These are phyloP conservation scores for Dictyophora rubrovolvata DNA, from an alignment of 768 basidiomycete genomes.

Conservation along the genomic window DNA sequence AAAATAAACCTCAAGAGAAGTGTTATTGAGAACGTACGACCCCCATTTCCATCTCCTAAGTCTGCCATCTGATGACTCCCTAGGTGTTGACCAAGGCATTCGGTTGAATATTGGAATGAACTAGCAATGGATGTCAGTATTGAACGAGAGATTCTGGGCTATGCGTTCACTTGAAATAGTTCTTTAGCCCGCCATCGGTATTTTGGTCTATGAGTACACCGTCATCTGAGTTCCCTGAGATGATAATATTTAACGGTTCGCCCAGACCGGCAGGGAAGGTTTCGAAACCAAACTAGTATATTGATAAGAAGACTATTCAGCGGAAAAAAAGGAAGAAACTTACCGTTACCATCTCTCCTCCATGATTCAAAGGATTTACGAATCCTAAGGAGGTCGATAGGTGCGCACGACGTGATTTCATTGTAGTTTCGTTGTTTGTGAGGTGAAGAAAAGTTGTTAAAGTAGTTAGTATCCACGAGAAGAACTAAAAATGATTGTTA, in stretches of 20 bases:
- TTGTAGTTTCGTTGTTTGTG: neutral
- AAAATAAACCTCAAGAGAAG: neutral
- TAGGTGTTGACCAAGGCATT: slow-evolving; percentile 78
- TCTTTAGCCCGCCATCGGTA: slow-evolving; percentile 62
- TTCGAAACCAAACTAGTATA: neutral
- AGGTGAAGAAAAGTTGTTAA: neutral
- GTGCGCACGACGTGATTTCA: neutral
- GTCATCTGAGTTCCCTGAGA: slow-evolving; percentile 66
- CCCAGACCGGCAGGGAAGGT: slow-evolving; percentile 68
- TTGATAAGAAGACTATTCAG: neutral
- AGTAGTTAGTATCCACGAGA: too few species aligned
- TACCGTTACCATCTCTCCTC: neutral
- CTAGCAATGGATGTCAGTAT: slow-evolving; percentile 24
- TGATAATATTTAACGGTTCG: slow-evolving; percentile 78
- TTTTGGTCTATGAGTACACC: slow-evolving; percentile 53
- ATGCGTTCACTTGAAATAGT: slow-evolving; percentile 67
- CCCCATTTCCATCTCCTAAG: slow-evolving; percentile 76
- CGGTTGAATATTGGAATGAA: slow-evolving; percentile 59
- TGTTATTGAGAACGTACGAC: slow-evolving; percentile 32
- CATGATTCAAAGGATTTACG: neutral
- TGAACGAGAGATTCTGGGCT: neutral
- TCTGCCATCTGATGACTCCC: slow-evolving; percentile 61
- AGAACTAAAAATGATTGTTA: neutral
- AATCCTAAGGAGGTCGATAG: neutral
- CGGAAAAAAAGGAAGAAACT: neutral